A percentile compares a stretch with the other conserved stretches of the same genome.
Evolutionary conservation across 2,329 filamentous ascomycete genomes (phyloP).

Genomic region (Curvularia hawaiiensis): DNA sequence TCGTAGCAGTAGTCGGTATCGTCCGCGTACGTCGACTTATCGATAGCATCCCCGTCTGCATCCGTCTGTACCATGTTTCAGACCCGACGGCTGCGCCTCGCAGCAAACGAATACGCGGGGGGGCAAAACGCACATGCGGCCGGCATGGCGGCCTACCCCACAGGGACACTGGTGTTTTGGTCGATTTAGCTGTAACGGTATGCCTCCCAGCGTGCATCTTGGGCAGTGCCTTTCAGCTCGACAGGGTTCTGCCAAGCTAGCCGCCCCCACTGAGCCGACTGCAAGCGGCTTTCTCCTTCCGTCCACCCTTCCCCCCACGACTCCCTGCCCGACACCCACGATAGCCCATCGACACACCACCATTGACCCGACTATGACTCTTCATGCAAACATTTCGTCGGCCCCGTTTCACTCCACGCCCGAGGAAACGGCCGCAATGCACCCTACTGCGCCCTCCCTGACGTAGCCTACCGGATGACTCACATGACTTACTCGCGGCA

Average conservation of each 20-base stretch:
- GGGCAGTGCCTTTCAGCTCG: conserved; percentile 40
- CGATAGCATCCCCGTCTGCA: conserved; percentile 35
- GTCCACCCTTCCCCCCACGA: conserved; percentile 1
- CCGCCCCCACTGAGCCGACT: conserved; percentile 28
- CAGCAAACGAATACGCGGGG: conserved; percentile 27
- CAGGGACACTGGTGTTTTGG: conserved; percentile 17
- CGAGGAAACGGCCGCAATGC: conserved; percentile 17
- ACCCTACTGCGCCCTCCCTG: conserved; percentile 25
- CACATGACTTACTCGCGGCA: conserved; percentile 43
- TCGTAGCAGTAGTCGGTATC: neutral
- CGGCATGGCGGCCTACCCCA: conserved; percentile 38
- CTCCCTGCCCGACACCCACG: conserved; percentile 2
- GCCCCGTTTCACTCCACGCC: conserved; percentile 40
- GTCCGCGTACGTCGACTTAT: conserved; percentile 29
- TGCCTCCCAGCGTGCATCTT: conserved; percentile 25
- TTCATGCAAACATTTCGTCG: conserved; percentile 26
- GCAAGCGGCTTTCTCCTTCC: conserved; percentile 20
- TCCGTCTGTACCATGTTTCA: conserved; percentile 35
- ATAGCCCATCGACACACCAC: neutral
- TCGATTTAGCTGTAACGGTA: conserved; percentile 10
- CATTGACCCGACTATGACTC: conserved; percentile 24
- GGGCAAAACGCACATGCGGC: conserved; percentile 27
- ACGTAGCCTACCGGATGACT: conserved; percentile 35
- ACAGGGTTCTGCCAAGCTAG: conserved; percentile 26
- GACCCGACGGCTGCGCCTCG: conserved; percentile 41